phyloP scores from a whole-genome alignment of 306 rosid genomes.

The Pachyrhizus erosus region DNA sequence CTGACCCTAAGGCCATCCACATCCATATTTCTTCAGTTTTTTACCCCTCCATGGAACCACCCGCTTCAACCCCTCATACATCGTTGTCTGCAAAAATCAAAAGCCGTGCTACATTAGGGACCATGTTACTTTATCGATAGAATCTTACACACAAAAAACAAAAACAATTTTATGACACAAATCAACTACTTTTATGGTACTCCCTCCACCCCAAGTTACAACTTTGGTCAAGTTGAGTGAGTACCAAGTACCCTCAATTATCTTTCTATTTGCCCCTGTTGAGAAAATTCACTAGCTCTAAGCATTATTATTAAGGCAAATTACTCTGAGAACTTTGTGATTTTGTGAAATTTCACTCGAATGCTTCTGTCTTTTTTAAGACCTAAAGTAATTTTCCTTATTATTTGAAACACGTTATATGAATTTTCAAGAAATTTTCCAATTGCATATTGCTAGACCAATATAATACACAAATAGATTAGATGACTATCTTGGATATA shows the following conservation, averaged over 20 bases:
- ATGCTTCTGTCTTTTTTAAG: neutral
- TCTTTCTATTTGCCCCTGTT: neutral
- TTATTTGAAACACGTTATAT: neutral
- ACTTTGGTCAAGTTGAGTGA: neutral
- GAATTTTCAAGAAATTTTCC: neutral
- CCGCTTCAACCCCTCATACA: constrained; percentile 71
- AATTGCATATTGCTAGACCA: neutral
- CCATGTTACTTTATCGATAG: constrained; percentile 25
- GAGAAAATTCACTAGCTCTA: no score
- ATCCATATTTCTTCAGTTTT: constrained; percentile 54
- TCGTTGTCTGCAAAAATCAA: constrained; percentile 51
- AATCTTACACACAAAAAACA: neutral
- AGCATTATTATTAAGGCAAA: neutral
- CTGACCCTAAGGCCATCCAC: constrained; percentile 27
- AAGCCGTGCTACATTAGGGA: constrained; percentile 13
- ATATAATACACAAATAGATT: neutral
- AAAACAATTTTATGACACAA: neutral
- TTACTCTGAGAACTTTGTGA: neutral
- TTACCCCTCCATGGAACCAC: constrained; percentile 72
- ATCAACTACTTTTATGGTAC: neutral
- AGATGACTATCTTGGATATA: neutral
- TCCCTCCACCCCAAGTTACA: neutral
- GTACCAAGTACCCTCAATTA: neutral
- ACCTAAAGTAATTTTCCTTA: no score
- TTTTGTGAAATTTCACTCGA: no score